Evolutionary conservation across 257 asterid genomes (phyloP), one percentile per base, ranked within the genome.

Genomic region (Buddleja alternifolia): DNA sequence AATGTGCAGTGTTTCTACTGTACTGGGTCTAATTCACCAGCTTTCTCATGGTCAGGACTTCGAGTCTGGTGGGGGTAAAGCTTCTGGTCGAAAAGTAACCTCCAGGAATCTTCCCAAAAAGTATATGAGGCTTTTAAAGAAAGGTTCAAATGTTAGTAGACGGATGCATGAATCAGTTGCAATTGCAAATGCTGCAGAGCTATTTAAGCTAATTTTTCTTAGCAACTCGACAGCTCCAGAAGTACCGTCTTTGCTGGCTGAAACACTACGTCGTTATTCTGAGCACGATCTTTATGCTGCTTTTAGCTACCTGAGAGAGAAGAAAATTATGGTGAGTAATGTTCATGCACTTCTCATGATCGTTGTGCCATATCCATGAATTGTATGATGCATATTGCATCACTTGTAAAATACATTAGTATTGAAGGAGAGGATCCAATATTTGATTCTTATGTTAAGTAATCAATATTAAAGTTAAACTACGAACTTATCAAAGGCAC

Each of bases 261-360:
- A 88, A 86, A 90, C 99, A 52, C 78, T 93, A 58, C 84, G 99
- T 46, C 96, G 81, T 68, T 93, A 93, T 77, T 90, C 99, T 51
- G 96, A 93, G 86, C 97, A 88, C 68, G 99, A 93, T 81, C 99
- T 93, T 50, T 90, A 80, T 85, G 85, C 97, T 65, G 96, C 99
- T 75, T 93, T 93, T 77, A 88, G 85, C 84, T 93, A 82, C 77
- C 84, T 93, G 72, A 85, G 96, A 74, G 99, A 90, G 73, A 90
- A 83, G 81, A 93, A 84, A 72, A 82, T 90, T 45, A 84, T 90
- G 96, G 98, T 93, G 80, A 76, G 76, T 69, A 57, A 73, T 71
- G 51, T 68, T 73, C 50, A 50, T 70, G 60, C 46, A 60, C 60
- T 56, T 36, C 46, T 50, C 15, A 32, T 69, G 69, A 7, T 53